These are phyloP conservation scores for Nicotiana benthamiana DNA, from an alignment of 257 asterid genomes.

Conservation along the genomic window DNA sequence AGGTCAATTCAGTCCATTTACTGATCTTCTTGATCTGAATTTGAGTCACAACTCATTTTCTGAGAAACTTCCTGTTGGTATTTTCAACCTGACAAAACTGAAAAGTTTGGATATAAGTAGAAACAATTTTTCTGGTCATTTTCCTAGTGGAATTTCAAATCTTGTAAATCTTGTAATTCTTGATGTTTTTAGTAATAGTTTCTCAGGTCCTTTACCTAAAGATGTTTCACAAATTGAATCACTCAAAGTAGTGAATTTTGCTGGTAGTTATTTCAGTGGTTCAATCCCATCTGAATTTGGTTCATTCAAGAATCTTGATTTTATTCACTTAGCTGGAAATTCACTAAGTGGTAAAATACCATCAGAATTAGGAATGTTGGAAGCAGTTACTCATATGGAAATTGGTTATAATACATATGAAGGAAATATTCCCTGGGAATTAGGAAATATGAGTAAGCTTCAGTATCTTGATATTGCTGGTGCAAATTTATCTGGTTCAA, in stretches of 20 bases:
- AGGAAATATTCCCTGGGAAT: constrained; percentile 80
- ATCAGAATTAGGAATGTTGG: constrained; percentile 55
- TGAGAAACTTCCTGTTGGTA: constrained; percentile 42
- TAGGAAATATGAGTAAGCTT: constrained; percentile 72
- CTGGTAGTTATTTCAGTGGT: constrained; percentile 96
- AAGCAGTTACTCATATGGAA: constrained; percentile 74
- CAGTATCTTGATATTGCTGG: constrained; percentile 87
- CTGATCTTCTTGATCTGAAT: constrained; percentile 55
- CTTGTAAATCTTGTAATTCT: constrained; percentile 48
- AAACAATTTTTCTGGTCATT: constrained; percentile 81
- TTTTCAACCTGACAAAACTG: constrained; percentile 54
- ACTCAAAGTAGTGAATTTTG: constrained; percentile 65
- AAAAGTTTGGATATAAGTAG: constrained; percentile 65
- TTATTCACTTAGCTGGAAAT: constrained; percentile 87
- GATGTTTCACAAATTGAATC: constrained; percentile 47
- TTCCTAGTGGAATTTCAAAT: constrained; percentile 70
- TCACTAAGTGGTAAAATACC: constrained; percentile 61
- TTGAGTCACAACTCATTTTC: constrained; percentile 77
- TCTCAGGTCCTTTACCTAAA: constrained; percentile 66
- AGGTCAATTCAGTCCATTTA: constrained; percentile 38
- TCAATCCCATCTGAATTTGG: constrained; percentile 78
- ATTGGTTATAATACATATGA: constrained; percentile 79
- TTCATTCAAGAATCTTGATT: constrained; percentile 48
- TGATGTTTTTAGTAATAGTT: constrained; percentile 96
- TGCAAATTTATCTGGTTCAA: constrained; percentile 73